phyloP scores from a whole-genome alignment of 768 basidiomycete species.

The Calvatia gigantea region DNA sequence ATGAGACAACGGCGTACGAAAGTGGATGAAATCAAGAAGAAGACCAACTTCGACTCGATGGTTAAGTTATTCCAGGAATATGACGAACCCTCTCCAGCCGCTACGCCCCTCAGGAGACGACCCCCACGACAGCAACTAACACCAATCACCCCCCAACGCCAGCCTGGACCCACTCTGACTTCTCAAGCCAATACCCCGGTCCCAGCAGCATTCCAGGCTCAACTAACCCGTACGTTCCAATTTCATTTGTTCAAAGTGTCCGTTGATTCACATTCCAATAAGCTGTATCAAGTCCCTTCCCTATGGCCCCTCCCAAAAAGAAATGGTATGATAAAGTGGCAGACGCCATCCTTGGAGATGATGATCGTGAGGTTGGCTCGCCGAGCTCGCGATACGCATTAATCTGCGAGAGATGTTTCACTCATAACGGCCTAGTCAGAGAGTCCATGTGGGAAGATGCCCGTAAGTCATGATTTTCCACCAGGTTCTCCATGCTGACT shows the following conservation, averaged over 20 bases:
- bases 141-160: constrained; percentile 31
- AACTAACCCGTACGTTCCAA: constrained; percentile 23
- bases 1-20: constrained; percentile 79
- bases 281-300: constrained; percentile 27
- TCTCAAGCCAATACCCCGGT: constrained; percentile 21
- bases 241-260: background rate
- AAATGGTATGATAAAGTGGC: constrained; percentile 88
- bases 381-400: constrained; percentile 68
- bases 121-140: constrained; percentile 23
- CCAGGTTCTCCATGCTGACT: background rate
- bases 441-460: constrained; percentile 79
- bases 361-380: constrained; percentile 44
- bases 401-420: constrained; percentile 84
- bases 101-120: constrained; percentile 42
- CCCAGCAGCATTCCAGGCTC: constrained; percentile 21
- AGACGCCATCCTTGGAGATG: constrained; percentile 82
- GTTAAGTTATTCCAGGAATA: constrained; percentile 88
- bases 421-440: constrained; percentile 85
- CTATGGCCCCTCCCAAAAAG: constrained; percentile 52
- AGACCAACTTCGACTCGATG: constrained; percentile 93
- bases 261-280: constrained; percentile 10
- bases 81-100: constrained; percentile 52
- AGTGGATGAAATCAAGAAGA: constrained; percentile 96
- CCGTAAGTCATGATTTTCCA: constrained; percentile 48
- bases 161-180: constrained; percentile 19